Base-by-base conservation (phyloP, 257 asterid species). In the Verbena officinalis region DNA sequence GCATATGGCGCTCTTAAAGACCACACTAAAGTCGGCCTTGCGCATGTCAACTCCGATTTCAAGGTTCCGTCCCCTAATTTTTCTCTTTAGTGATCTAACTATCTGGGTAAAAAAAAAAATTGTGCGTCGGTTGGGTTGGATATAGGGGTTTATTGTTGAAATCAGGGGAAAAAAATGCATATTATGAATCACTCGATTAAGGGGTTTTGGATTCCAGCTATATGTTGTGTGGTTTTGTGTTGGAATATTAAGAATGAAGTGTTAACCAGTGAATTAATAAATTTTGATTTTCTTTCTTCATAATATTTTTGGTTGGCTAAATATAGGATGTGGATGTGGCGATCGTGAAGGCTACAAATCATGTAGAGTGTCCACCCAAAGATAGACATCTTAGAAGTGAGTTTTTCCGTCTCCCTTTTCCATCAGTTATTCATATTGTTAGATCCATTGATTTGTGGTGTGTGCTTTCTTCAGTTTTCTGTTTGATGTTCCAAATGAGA, bases 271-370 rank as follows among this genome's bases (percentile, higher is more conserved):
- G 24, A 40, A 40, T 40, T 62, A 7, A 33, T 30, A 43, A 24
- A 11, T 64, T 22, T 57, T 17, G 20, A n/a, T 14, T 38, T 52
- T 66, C 38, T 38, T 60, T 59, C 23, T 9, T 59, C 34, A 39
- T 36, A 34, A 27, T 68, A 43, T 12, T 59, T 38, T 68, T 60
- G 30, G 9, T 56, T 10, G 68, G 34, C 73, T 70, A 55, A 69
- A 80, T 56, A 45, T 84, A 93, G 99, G 95, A 93, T 78, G 83
- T 93, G 81, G 99, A 93, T 84, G 96, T 93, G 81, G 99, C 97
- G 73, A 80, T 90, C 81, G 97, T 93, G 62, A 93, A 93, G 84
- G 97, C 99, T 58, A 93, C 99, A 1, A 93, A 93, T 82, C 99
- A 93, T 80, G 99, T 87, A 36, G 99, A 93, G 80, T 64, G 79